Base-by-base conservation (phyloP, 148 eudicot genomes). In the Silene uniflora region DNA sequence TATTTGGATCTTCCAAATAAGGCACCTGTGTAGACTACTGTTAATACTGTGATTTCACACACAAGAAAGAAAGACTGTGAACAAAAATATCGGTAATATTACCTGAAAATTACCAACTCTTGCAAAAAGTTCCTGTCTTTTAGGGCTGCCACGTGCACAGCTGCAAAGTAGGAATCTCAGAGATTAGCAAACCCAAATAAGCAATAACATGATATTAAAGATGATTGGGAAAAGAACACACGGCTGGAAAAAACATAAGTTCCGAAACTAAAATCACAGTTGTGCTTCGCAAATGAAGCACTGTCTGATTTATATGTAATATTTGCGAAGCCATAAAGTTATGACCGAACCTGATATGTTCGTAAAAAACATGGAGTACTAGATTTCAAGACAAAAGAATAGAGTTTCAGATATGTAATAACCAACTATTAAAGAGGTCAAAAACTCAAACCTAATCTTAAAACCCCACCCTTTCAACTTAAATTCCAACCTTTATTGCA, bases 91-190 rank as follows among this genome's bases (percentile, higher is more conserved):
- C 55, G 61, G 49, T 18, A 9, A 54, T 27, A 25, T 49, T 81
- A 92, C 97, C 96, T 95, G 99, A 76, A 95, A 95, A 84, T 81
- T 91, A 69, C 99, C 99, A 64, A 80, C 86, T 92, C 83, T 88
- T 77, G 87, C 84, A 66, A 67, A 90, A 60, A 95, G 72, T 52
- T 83, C 77, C 80, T 92, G 96, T 72, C 99, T 80, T 84, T 95
- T 95, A 21, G 96, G 93, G 86, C 99, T 95, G 69, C 99, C 99
- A 75, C 99, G 97, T 35, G 92, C 99, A 80, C 97, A 92, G 69
- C 97, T 95, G 94, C 73, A 87, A 76, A 23, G 73, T 5, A 71
- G 17, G 17, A 52, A 5, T 16, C 56, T 17, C 56, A 42, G 7
- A 72, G 78, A 73, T 46, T 42, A 62, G 70, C 55, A 29, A 66